These are phyloP conservation scores for Chlamydomonas sphaeroides DNA, from an alignment of 139 green algal genomes.

Conservation along the genomic window DNA sequence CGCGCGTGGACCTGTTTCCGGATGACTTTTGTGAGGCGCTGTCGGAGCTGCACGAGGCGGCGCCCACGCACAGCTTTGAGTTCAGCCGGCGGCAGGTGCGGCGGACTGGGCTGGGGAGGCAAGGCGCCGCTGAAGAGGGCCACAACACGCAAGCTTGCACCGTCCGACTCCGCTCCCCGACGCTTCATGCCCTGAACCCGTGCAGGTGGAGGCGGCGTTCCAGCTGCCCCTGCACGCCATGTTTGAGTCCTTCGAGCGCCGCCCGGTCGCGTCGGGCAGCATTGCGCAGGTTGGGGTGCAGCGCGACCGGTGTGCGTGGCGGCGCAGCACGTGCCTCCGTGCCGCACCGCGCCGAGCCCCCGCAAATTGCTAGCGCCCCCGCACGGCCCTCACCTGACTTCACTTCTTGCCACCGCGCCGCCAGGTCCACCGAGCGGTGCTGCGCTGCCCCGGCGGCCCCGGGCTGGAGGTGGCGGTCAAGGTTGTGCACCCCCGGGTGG, in stretches of 20 bases:
- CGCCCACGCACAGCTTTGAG: slow-evolving; percentile 75
- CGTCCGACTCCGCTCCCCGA: too few species aligned
- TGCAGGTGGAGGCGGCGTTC: slow-evolving; percentile 84
- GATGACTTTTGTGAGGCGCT: slow-evolving; percentile 87
- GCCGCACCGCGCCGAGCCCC: too few species aligned
- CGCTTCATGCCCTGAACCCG: too few species aligned
- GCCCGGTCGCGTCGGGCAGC: slow-evolving; percentile 89
- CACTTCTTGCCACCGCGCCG: too few species aligned
- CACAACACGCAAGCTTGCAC: too few species aligned
- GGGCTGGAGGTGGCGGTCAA: slow-evolving; percentile 78
- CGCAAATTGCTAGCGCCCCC: too few species aligned
- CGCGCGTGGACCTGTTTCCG: slow-evolving; percentile 93
- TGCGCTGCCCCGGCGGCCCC: slow-evolving; percentile 45
- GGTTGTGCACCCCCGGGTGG: slow-evolving; percentile 91
- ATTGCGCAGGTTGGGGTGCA: slow-evolving; percentile 92
- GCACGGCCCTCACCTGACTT: too few species aligned
- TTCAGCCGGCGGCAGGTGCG: slow-evolving; percentile 45
- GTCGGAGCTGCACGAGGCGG: slow-evolving; percentile 78
- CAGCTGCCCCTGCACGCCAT: slow-evolving; percentile 71
- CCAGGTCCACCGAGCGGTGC: slow-evolving; percentile 81
- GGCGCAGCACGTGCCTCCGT: too few species aligned
- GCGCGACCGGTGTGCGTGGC: too few species aligned
- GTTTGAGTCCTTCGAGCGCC: slow-evolving; percentile 87
- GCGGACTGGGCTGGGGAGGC: neutral
- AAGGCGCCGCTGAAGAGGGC: too few species aligned